Evolutionary conservation across 805 yeast species (phyloP).

Genomic region (Starmera dryadoides): DNA sequence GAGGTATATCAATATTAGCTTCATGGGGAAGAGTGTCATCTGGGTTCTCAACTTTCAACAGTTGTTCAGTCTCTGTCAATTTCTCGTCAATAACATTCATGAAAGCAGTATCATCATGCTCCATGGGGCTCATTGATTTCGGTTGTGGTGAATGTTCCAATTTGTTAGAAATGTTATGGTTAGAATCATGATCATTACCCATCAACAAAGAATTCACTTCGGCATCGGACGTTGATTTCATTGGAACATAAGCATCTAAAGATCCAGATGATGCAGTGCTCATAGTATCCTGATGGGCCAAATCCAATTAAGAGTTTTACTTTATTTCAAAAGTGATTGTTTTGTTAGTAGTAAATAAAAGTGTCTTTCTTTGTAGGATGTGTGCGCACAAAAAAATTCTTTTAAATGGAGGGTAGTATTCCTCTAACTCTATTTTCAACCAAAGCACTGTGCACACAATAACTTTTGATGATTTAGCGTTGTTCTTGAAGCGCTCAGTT

Average conservation of each 20-base stretch:
- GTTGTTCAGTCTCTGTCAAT: neutral
- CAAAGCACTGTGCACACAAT: no score
- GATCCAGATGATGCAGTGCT: neutral
- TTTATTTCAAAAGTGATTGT: no score
- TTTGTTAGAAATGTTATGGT: neutral
- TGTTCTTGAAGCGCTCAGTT: no score
- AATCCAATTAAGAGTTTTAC: no score
- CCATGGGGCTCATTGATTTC: neutral
- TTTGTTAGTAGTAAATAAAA: no score
- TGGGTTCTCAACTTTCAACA: conserved; percentile 2
- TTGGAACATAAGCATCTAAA: neutral
- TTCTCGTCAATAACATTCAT: neutral
- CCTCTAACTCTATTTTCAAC: no score
- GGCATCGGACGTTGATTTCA: neutral
- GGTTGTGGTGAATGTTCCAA: neutral
- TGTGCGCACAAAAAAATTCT: no score
- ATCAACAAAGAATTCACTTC: neutral
- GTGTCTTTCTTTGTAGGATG: no score
- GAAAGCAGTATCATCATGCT: neutral
- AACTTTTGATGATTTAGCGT: no score
- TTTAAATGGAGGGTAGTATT: no score
- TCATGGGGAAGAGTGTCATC: conserved; percentile 11
- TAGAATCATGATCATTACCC: neutral
- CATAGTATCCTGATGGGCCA: neutral
- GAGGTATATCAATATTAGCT: no score